These are phyloP conservation scores for Mollisiaceae sp. DNA, from an alignment of 2,329 filamentous ascomycete species.

Conservation along the genomic window DNA sequence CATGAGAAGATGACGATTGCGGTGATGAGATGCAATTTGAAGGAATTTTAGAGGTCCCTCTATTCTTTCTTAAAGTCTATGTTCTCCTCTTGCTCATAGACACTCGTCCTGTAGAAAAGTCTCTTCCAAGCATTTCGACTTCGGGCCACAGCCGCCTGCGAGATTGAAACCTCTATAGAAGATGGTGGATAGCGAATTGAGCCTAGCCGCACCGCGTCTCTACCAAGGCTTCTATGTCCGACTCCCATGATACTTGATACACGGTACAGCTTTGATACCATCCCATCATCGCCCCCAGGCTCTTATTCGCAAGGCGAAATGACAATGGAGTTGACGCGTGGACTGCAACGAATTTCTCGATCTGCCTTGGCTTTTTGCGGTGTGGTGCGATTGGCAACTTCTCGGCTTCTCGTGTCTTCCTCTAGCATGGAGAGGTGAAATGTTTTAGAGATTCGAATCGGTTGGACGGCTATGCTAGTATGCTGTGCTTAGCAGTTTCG, in stretches of 20 bases:
- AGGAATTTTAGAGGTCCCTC: background rate
- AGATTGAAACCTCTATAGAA: background rate
- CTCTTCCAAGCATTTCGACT: background rate
- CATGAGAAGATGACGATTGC: conserved; percentile 12
- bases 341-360: background rate
- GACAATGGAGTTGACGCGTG: background rate
- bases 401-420: background rate
- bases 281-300: conserved; percentile 2
- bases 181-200: background rate
- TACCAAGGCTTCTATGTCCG: conserved; percentile 1
- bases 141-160: conserved; percentile 11
- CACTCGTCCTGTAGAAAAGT: conserved; percentile 8
- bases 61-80: conserved; percentile 10
- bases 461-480: background rate
- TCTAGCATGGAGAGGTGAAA: background rate
- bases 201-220: background rate
- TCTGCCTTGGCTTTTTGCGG: conserved; percentile 12
- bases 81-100: background rate
- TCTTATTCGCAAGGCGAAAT: conserved; percentile 16
- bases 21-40: conserved; percentile 11
- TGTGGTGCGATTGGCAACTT: conserved; percentile 12
- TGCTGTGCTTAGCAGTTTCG: background rate
- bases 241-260: conserved; percentile 4
- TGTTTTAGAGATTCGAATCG: background rate
- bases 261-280: conserved; percentile 4